A percentile compares a stretch with the other conserved stretches of the same genome.
These are phyloP conservation scores for Chalaropsis ovoidea DNA, from an alignment of 2,329 filamentous ascomycete species.

Conservation along the genomic window DNA sequence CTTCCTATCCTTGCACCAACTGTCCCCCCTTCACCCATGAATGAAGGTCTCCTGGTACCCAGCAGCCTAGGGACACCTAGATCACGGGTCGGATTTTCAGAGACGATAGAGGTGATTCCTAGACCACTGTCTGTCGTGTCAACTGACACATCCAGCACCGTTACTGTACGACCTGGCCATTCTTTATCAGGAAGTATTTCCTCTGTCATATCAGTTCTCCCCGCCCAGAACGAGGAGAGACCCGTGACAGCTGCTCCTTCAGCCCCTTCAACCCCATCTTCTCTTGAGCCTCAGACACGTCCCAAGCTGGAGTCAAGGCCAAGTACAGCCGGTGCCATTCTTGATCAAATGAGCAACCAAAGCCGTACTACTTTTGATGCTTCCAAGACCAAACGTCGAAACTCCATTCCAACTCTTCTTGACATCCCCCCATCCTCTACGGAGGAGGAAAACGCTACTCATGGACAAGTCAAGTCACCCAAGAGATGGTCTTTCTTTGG, in stretches of 20 bases:
- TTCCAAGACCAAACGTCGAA: constrained; percentile 42
- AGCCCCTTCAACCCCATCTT: background rate
- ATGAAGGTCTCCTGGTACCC: background rate
- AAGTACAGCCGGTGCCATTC: constrained; percentile 60
- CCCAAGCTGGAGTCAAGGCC: constrained; percentile 43
- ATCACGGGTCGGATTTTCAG: constrained; percentile 70
- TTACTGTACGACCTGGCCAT: constrained; percentile 59
- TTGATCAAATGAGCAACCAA: constrained; percentile 40
- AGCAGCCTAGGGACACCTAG: constrained; percentile 34
- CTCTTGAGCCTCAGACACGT: constrained; percentile 13
- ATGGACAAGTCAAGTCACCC: constrained; percentile 42
- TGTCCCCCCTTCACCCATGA: background rate
- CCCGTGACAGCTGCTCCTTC: constrained; percentile 27
- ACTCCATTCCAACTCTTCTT: constrained; percentile 49
- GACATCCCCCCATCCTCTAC: constrained; percentile 31
- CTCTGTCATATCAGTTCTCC: constrained; percentile 52
- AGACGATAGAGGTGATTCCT: constrained; percentile 72
- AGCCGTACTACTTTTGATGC: constrained; percentile 23
- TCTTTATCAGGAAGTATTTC: constrained; percentile 71
- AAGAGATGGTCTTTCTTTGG: constrained; percentile 55
- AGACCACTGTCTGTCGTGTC: constrained; percentile 75
- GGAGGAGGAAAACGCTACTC: constrained; percentile 32
- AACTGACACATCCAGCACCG: constrained; percentile 70
- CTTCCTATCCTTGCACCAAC: constrained; percentile 6
- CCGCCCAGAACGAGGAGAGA: constrained; percentile 27